Conservation (phyloP, 345 rosid species). For the Syzygium aromaticum region DNA sequence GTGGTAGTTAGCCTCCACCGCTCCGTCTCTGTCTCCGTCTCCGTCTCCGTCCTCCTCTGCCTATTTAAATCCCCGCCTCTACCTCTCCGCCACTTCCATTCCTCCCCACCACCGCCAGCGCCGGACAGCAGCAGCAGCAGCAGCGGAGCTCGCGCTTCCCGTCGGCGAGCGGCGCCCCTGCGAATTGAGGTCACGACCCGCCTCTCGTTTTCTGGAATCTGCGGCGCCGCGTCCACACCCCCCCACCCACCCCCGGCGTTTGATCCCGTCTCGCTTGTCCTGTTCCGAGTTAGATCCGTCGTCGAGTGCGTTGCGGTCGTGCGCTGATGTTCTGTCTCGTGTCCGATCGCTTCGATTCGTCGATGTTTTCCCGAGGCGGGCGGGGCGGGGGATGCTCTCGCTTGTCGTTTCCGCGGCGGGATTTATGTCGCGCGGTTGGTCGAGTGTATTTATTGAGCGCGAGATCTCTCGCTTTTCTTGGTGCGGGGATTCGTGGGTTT, state of each 20-base stretch:
- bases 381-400: background rate
- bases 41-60: background rate
- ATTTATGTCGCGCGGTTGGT: background rate
- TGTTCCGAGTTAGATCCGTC: background rate
- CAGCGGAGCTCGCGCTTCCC: too few relatives aligned
- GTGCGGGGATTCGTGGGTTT: background rate
- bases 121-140: background rate
- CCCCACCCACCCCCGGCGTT: background rate
- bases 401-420: background rate
- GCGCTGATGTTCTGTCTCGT: background rate
- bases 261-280: background rate
- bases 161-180: background rate
- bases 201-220: background rate
- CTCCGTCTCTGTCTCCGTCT: background rate
- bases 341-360: background rate
- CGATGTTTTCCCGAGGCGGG: background rate
- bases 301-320: background rate
- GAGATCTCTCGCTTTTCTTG: background rate
- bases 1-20: background rate
- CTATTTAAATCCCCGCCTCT: background rate
- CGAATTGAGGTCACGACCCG: background rate
- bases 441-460: background rate
- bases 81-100: background rate
- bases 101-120: background rate
- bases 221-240: too few relatives aligned